Percentiles rank a stretch among this genome's conserved stretches.
These are phyloP conservation scores for Aspergillus cristatus DNA, from an alignment of 495 filamentous ascomycete genomes.

Conservation along the genomic window DNA sequence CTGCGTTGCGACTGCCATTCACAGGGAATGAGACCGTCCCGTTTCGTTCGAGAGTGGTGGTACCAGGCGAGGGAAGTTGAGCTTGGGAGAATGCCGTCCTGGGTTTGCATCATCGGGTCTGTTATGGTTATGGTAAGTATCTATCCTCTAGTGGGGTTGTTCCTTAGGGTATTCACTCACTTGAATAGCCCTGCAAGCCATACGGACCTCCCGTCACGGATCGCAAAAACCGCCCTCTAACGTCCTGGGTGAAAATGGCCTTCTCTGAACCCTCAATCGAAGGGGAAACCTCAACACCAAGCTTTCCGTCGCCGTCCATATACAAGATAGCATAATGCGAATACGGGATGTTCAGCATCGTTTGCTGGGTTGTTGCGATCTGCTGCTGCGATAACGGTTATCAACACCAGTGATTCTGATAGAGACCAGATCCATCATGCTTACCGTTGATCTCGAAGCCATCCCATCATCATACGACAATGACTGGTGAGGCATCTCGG, in stretches of 20 bases:
- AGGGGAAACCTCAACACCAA: constrained; percentile 23
- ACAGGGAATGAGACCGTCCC: constrained; percentile 25
- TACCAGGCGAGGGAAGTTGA: constrained; percentile 13
- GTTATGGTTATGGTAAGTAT: too few relatives aligned
- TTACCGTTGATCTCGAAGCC: constrained; percentile 12
- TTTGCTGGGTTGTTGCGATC: constrained; percentile 5
- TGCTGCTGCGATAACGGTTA: not conserved
- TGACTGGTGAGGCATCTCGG: constrained; percentile 7
- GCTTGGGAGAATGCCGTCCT: not conserved
- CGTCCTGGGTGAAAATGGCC: constrained; percentile 31
- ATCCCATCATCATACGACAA: constrained; percentile 14
- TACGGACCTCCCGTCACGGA: constrained; percentile 14
- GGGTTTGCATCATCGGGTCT: not conserved
- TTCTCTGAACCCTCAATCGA: constrained; percentile 29
- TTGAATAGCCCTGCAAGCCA: constrained; percentile 9
- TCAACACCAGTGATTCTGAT: too few relatives aligned
- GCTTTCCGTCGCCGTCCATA: constrained; percentile 29
- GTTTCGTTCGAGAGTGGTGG: constrained; percentile 9
- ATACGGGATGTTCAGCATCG: constrained; percentile 16
- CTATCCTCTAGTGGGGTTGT: too few relatives aligned
- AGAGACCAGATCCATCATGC: not conserved
- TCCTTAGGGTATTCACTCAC: constrained; percentile 14
- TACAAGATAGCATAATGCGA: constrained; percentile 34
- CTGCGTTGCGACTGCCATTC: constrained; percentile 25
- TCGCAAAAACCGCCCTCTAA: constrained; percentile 29